A percentile compares a stretch with the other conserved stretches of the same genome.
These are phyloP conservation scores for Mycosphaerella arachidis DNA, from an alignment of 2,329 filamentous ascomycete species.

Conservation along the genomic window DNA sequence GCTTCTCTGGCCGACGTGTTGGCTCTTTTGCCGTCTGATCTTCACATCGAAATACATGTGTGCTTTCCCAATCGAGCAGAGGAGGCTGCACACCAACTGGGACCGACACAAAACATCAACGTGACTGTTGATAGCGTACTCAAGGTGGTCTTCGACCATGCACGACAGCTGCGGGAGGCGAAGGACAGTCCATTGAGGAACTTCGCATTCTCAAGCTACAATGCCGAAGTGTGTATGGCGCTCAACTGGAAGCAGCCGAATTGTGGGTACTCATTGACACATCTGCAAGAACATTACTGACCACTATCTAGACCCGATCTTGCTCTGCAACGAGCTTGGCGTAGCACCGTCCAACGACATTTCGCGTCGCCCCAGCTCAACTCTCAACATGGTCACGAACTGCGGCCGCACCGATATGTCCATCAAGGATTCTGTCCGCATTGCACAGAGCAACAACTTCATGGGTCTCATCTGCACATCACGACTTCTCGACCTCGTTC, in stretches of 20 bases:
- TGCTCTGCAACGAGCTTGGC: constrained; percentile 83
- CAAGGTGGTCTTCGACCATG: constrained; percentile 85
- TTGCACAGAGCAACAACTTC: constrained; percentile 93
- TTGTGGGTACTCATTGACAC: constrained; percentile 50
- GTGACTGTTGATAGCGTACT: constrained; percentile 78
- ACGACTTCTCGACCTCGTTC: constrained; percentile 82
- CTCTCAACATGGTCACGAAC: constrained; percentile 42
- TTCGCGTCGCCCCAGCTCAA: constrained; percentile 1
- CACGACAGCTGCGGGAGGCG: constrained; percentile 60
- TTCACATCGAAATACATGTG: constrained; percentile 89
- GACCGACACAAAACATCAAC: constrained; percentile 78
- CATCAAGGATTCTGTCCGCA: constrained; percentile 89
- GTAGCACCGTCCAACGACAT: constrained; percentile 19
- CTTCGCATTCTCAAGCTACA: constrained; percentile 92
- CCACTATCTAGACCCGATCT: constrained; percentile 64
- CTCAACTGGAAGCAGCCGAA: constrained; percentile 99
- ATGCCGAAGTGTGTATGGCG: constrained; percentile 82
- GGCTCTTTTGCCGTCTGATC: constrained; percentile 65
- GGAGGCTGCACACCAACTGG: constrained; percentile 64
- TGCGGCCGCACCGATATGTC: constrained; percentile 73
- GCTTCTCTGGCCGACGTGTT: constrained; percentile 76
- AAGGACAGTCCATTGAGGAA: constrained; percentile 73
- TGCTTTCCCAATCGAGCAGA: constrained; percentile 76
- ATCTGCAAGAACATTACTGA: background rate
- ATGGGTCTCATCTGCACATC: constrained; percentile 95